Conservation (phyloP, 192 early-diverging fungal species). For the Pilobolus umbonatus region DNA sequence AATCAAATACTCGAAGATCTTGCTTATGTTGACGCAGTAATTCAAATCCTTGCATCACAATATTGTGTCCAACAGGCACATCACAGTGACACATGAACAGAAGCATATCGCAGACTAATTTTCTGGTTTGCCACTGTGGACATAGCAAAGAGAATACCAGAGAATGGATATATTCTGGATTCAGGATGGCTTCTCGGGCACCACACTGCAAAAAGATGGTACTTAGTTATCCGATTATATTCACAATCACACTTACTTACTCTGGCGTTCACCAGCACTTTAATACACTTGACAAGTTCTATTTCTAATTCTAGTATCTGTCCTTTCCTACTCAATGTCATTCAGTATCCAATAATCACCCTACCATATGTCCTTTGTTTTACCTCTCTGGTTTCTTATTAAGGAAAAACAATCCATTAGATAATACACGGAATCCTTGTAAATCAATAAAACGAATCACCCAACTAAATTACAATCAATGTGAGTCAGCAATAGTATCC, state of each 20-base stretch:
- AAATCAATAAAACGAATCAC: constrained; percentile 72
- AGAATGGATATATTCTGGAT: constrained; percentile 65
- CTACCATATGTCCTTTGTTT: neutral
- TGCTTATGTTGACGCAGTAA: constrained; percentile 60
- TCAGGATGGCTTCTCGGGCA: constrained; percentile 61
- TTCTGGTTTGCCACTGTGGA: constrained; percentile 66
- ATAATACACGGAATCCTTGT: constrained; percentile 64
- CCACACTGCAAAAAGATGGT: constrained; percentile 47
- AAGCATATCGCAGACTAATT: constrained; percentile 67
- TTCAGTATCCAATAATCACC: neutral
- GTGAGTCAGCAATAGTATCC: neutral
- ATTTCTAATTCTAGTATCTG: constrained; percentile 68
- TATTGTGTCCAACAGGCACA: constrained; percentile 61
- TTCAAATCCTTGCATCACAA: constrained; percentile 72
- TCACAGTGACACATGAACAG: constrained; percentile 73
- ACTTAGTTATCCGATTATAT: neutral
- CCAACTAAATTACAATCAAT: constrained; percentile 47
- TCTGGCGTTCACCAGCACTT: constrained; percentile 64
- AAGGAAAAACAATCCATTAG: constrained; percentile 55
- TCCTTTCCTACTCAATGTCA: constrained; percentile 43
- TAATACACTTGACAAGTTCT: constrained; percentile 76
- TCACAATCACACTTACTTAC: constrained; percentile 5
- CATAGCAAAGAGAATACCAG: constrained; percentile 72
- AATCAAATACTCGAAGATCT: constrained; percentile 61
- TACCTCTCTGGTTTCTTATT: constrained; percentile 40